Percentiles rank a stretch among this genome's conserved stretches.
These are phyloP conservation scores for Circinella umbellata DNA, from an alignment of 371 early-diverging fungal genomes.

Conservation along the genomic window DNA sequence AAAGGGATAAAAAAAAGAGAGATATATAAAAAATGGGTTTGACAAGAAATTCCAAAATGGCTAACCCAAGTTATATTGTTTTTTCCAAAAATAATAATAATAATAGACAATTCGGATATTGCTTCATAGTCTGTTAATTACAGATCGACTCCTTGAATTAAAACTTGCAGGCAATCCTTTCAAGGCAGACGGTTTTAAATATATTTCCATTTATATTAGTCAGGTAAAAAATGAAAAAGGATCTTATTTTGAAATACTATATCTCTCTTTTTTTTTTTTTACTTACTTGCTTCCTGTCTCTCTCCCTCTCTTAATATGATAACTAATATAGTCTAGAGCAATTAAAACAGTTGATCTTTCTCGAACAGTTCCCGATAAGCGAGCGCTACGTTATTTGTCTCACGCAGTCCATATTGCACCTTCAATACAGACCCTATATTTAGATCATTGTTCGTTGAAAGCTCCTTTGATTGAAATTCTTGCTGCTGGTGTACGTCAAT, in stretches of 20 bases:
- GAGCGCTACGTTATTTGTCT: constrained; percentile 58
- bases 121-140: constrained; percentile 44
- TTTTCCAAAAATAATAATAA: no score
- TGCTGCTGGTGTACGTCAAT: constrained; percentile 58
- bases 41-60: neutral
- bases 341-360: constrained; percentile 43
- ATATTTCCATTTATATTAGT: constrained; percentile 49
- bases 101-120: constrained; percentile 43
- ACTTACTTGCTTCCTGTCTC: no score
- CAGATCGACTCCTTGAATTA: constrained; percentile 33
- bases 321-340: constrained; percentile 37
- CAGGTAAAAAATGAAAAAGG: constrained; percentile 28
- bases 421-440: constrained; percentile 53
- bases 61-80: neutral
- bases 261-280: no score
- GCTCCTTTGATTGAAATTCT: constrained; percentile 56
- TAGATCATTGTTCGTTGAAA: constrained; percentile 65
- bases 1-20: neutral
- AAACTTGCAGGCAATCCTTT: constrained; percentile 38
- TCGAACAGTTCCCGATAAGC: constrained; percentile 51
- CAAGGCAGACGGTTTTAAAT: constrained; percentile 48
- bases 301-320: no score
- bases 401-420: constrained; percentile 58
- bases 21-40: neutral
- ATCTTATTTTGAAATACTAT: no score